phyloP scores from a whole-genome alignment of 176 grass and related monocot genomes.

The Cenchrus purpureus region DNA sequence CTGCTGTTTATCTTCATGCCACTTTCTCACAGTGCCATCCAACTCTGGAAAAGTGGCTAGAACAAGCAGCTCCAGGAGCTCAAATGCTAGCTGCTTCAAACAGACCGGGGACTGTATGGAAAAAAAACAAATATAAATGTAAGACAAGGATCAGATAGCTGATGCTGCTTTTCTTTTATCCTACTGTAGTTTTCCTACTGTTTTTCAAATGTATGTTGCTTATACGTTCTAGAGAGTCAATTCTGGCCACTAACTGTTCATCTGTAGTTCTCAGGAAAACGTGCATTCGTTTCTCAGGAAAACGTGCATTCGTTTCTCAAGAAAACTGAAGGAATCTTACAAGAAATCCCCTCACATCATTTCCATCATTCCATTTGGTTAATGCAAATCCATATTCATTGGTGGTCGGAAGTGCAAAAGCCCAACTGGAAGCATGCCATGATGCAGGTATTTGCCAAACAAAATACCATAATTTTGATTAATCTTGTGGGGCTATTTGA shows the following conservation, averaged over 20 bases:
- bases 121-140: conserved; percentile 33
- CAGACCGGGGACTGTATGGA: conserved; percentile 85
- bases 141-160: conserved; percentile 10
- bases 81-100: conserved; percentile 87
- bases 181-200: not conserved
- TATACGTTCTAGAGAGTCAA: not conserved
- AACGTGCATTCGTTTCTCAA: too few species aligned
- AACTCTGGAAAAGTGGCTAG: conserved; percentile 84
- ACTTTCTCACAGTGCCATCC: conserved; percentile 64
- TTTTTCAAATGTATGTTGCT: not conserved
- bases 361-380: not conserved
- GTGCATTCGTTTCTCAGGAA: not conserved
- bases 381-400: not conserved
- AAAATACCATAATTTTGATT: not conserved
- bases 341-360: not conserved
- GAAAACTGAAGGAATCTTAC: not conserved
- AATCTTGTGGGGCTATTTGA: not conserved
- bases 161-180: not conserved
- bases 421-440: not conserved
- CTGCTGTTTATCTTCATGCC: conserved; percentile 70
- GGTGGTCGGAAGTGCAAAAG: not conserved
- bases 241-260: not conserved
- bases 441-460: not conserved
- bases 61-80: conserved; percentile 85
- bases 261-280: not conserved